Percentiles rank a stretch among this genome's conserved stretches.
These are phyloP conservation scores for Pseudozyma pruni DNA, from an alignment of 1,284 basidiomycete species.

Conservation along the genomic window DNA sequence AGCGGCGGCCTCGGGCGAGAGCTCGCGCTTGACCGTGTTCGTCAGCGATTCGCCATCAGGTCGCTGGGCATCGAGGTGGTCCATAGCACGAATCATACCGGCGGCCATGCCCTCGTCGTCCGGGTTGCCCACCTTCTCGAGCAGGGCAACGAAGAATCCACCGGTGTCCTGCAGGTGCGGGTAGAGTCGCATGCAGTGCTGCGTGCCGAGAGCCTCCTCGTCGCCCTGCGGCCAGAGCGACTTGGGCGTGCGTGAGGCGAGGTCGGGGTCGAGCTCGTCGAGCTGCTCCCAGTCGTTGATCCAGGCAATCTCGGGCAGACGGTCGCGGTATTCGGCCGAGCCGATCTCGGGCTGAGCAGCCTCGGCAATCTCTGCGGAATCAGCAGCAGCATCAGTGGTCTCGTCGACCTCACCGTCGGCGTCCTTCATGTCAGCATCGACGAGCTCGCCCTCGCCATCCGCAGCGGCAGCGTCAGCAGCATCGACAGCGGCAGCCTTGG, in stretches of 20 bases:
- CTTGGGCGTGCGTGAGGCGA: conserved; percentile 55
- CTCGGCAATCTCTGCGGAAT: conserved; percentile 5
- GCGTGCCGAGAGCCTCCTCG: conserved; percentile 54
- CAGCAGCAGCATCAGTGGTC: conserved; percentile 8
- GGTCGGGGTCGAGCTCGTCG: conserved; percentile 54
- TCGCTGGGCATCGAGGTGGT: conserved; percentile 40
- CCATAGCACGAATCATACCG: conserved; percentile 65
- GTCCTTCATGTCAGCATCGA: conserved; percentile 39
- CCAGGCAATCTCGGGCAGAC: conserved; percentile 58
- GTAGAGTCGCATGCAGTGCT: conserved; percentile 71
- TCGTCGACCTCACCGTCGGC: conserved; percentile 41
- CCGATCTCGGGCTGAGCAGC: conserved; percentile 36
- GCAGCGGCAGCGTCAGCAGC: conserved; percentile 22
- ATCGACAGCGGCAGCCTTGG: conserved; percentile 20
- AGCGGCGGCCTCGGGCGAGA: conserved; percentile 38
- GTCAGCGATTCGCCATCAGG: conserved; percentile 32
- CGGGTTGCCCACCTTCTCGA: conserved; percentile 72
- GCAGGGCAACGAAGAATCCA: conserved; percentile 93
- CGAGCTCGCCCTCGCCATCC: conserved; percentile 22
- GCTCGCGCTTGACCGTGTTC: conserved; percentile 26
- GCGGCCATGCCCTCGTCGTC: conserved; percentile 61
- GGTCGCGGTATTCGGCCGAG: conserved; percentile 45
- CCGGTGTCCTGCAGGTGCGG: conserved; percentile 97
- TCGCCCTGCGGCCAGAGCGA: conserved; percentile 66
- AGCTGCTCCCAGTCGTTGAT: conserved; percentile 62